Percentiles rank a stretch among this genome's conserved stretches.
Evolutionary conservation across 495 filamentous ascomycete species (phyloP).

Genomic region (Neurospora sp.): DNA sequence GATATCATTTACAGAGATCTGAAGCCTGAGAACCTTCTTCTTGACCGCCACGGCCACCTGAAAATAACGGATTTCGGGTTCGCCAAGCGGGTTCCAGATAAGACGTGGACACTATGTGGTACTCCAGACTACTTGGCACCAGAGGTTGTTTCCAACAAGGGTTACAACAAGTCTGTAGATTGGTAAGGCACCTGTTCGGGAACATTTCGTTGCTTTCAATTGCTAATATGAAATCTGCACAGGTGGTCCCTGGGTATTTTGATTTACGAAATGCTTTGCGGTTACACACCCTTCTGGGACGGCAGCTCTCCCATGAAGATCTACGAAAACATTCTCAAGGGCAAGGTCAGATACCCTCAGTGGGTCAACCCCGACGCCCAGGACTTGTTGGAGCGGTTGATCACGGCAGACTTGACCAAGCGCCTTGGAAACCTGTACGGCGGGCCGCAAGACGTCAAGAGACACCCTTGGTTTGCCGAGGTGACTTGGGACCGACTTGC

Average conservation of each 20-base stretch:
- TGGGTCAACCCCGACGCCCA: conserved; percentile 93
- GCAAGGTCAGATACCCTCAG: conserved; percentile 86
- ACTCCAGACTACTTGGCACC: conserved; percentile 98
- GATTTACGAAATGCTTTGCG: conserved; percentile 99
- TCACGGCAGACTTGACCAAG: conserved; percentile 92
- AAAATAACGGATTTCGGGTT: conserved; percentile 99
- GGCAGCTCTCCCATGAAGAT: conserved; percentile 96
- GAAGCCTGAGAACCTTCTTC: conserved; percentile 90
- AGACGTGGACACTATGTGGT: conserved; percentile 97
- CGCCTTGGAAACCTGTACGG: conserved; percentile 87
- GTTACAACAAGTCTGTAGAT: conserved; percentile 98
- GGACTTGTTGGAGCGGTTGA: conserved; percentile 80
- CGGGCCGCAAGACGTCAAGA: conserved; percentile 89
- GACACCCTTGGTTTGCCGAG: conserved; percentile 91
- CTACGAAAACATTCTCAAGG: conserved; percentile 95
- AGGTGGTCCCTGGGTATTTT: conserved; percentile 99
- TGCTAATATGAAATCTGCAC: neutral
- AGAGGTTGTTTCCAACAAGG: conserved; percentile 93
- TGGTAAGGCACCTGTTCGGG: conserved; percentile 52
- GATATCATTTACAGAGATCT: conserved; percentile 97
- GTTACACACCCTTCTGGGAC: conserved; percentile 98
- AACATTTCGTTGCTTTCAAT: neutral
- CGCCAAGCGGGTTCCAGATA: conserved; percentile 95
- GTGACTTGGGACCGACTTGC: conserved; percentile 93
- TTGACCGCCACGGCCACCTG: conserved; percentile 92